Percentiles rank a stretch among this genome's conserved stretches.
These are phyloP conservation scores for Blepharisma japonicum DNA, from an alignment of 73 alveolate genomes.

Conservation along the genomic window DNA sequence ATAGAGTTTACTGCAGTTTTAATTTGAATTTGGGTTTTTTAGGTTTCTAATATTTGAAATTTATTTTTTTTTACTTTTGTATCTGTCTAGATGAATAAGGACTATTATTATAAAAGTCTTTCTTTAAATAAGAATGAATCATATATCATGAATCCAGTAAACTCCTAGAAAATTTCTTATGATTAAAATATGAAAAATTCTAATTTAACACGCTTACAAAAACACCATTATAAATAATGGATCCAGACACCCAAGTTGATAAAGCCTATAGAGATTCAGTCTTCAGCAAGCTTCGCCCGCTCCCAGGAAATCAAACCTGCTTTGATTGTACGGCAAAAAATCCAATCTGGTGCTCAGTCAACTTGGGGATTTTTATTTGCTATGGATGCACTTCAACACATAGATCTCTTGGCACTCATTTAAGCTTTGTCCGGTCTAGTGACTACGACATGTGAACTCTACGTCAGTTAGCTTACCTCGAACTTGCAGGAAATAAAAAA, in stretches of 20 bases:
- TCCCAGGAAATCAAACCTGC: conserved; percentile 16
- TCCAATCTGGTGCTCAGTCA: conserved; percentile 23
- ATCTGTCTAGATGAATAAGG: no score
- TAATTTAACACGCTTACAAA: not conserved
- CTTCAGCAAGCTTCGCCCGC: not conserved
- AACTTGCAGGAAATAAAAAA: conserved; percentile 19
- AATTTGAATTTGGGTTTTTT: no score
- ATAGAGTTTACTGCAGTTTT: no score
- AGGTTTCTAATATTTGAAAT: no score
- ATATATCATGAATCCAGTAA: no score
- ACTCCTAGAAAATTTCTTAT: no score
- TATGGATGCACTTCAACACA: conserved; percentile 14
- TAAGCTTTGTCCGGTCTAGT: conserved; percentile 19
- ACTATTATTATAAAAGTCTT: no score
- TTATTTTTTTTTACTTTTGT: no score
- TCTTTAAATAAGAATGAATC: no score
- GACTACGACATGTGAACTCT: conserved; percentile 28
- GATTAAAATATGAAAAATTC: no score
- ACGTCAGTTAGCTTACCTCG: conserved; percentile 25
- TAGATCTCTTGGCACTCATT: conserved; percentile 24
- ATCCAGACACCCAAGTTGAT: conserved; percentile 9
- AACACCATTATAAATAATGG: not conserved
- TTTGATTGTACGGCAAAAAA: conserved; percentile 20
- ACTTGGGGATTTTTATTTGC: conserved; percentile 19
- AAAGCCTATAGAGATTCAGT: conserved; percentile 14